Conservation (phyloP, 1,284 basidiomycete species). For the Singerocomus inundabilis region DNA sequence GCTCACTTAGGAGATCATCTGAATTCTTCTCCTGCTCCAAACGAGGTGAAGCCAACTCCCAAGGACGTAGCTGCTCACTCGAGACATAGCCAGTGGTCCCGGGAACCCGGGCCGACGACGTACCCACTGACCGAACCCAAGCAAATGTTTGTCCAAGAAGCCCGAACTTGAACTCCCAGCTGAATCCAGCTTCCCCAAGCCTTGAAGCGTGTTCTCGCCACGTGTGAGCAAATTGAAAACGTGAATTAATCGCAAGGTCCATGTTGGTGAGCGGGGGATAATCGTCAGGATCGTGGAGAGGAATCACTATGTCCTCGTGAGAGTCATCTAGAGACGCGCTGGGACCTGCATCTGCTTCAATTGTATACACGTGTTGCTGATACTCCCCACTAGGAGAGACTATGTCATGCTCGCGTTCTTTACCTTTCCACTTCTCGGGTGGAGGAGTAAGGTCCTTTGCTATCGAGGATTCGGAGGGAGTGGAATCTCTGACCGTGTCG, state of each 20-base stretch:
- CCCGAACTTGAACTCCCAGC: conserved; percentile 4
- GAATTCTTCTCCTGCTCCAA: background rate
- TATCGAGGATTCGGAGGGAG: background rate
- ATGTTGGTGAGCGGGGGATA: conserved; percentile 18
- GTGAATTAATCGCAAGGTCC: conserved; percentile 21
- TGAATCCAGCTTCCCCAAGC: conserved; percentile 11
- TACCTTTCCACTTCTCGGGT: conserved; percentile 15
- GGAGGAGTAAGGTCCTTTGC: background rate
- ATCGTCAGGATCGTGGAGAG: conserved; percentile 16
- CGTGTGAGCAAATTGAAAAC: conserved; percentile 23
- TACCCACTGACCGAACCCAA: conserved; percentile 2
- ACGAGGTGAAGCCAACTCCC: conserved; percentile 14
- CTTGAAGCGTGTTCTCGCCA: conserved; percentile 21
- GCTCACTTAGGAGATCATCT: background rate
- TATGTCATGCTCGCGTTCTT: conserved; percentile 20
- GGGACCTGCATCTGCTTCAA: background rate
- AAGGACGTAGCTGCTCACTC: conserved; percentile 11
- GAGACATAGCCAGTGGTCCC: conserved; percentile 16
- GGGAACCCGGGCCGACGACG: conserved; percentile 3
- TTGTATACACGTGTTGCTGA: background rate
- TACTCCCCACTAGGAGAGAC: conserved; percentile 1
- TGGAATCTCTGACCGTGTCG: background rate
- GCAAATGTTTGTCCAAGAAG: conserved; percentile 5
- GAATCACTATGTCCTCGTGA: conserved; percentile 12
- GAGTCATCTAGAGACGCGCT: conserved; percentile 10